A percentile compares a stretch with the other conserved stretches of the same genome.
Evolutionary conservation across 257 asterid genomes (phyloP).

Genomic region (Solanum acaule): DNA sequence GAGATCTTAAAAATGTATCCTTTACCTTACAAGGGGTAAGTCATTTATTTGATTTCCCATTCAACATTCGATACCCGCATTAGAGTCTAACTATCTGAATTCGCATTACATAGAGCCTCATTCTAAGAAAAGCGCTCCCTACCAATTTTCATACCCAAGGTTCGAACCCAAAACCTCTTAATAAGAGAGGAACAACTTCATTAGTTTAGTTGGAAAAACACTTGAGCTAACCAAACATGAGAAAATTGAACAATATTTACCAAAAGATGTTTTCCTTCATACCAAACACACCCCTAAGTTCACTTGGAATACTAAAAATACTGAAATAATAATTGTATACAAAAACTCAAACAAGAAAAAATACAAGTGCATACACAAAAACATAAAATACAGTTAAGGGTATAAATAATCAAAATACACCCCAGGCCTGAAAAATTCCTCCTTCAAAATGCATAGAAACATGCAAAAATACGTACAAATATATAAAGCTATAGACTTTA

Average conservation of each 20-base stretch:
- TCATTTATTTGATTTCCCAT: neutral
- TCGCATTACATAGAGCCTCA: neutral
- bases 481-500: neutral
- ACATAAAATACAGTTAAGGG: neutral
- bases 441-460: neutral
- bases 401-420: neutral
- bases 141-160: neutral
- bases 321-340: neutral
- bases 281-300: neutral
- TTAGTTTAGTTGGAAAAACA: neutral
- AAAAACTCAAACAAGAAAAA: neutral
- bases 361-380: neutral
- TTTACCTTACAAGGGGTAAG: neutral
- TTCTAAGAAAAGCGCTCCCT: neutral
- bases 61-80: rapidly evolving
- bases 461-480: neutral
- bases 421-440: neutral
- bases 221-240: neutral
- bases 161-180: neutral
- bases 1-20: neutral
- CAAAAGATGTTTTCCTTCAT: neutral
- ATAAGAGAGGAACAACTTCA: neutral
- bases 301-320: neutral
- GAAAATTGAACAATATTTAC: neutral
- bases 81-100: too few relatives aligned